Base-by-base conservation (phyloP, 1,139 yeast genomes). In the Pichia sp. region DNA sequence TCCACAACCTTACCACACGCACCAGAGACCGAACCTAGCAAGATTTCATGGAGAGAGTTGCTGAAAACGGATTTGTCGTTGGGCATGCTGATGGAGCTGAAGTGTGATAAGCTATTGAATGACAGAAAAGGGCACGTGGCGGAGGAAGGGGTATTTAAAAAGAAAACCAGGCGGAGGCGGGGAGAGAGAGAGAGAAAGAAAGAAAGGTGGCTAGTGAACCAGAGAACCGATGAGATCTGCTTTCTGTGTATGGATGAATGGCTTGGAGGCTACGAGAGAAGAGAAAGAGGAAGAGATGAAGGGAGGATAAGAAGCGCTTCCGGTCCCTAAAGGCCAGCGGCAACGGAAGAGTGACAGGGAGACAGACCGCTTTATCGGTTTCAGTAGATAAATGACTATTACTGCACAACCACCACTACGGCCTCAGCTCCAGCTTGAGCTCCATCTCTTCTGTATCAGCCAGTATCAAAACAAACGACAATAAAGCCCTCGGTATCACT, bases 1-100 rank as follows among this genome's bases (percentile, higher is more conserved):
- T 92, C 98, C 6, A 92, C 80, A 38, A 87, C 66, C 67, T 92
- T 92, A 3, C 97, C 97, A 8, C 82, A 72, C 59, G 89, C 85
- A 8, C 98, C 98, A 0, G 97, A 74, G 2, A 76, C 64, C 2
- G 84, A 82, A 10, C 85, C 85, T 5, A 67, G 59, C 2, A 60
- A 53, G 10, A 68, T 62, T 51, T 68, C 72, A 29, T 60, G 56
- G 7, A 60, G 23, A 8, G 69, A 64, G 19, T 67, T 67, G 26
- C 47, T 55, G 8, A 61, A 30, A 7, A 65, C 50, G 34, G 53
- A 53, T 32, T 51, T 57, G 15, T 59, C 52, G 23, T 53, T 49
- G 11, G 41, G 15, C 49, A 32, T 50, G 45, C 23, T 19, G 23
- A 3, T 19, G 23, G 40, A 11, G 40, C 15, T 36, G 15, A 36